These are phyloP conservation scores for Friedmanniomyces simplex DNA, from an alignment of 495 filamentous ascomycete genomes.

Conservation along the genomic window DNA sequence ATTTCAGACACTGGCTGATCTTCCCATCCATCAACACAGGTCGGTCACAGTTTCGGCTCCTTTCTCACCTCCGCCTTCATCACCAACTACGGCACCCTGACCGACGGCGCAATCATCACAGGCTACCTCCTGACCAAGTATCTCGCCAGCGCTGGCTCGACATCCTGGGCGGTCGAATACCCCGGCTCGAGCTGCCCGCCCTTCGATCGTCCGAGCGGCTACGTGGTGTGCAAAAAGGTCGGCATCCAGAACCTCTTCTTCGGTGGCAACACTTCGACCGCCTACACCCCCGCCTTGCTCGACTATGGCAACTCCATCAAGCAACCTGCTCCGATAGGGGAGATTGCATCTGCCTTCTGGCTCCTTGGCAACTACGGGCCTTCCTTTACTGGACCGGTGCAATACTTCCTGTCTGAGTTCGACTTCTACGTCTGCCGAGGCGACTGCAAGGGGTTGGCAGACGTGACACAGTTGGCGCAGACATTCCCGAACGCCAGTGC, in stretches of 20 bases:
- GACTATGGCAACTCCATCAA: constrained; percentile 4
- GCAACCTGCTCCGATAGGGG: constrained; percentile 5
- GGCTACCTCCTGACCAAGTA: constrained; percentile 3
- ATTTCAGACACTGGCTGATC: too few relatives aligned
- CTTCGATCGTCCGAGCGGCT: constrained; percentile 7
- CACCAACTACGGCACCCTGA: constrained; percentile 18
- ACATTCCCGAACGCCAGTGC: constrained; percentile 7
- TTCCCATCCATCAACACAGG: too few relatives aligned
- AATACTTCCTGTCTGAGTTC: constrained; percentile 7
- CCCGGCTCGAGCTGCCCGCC: not conserved
- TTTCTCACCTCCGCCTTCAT: constrained; percentile 23
- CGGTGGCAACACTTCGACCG: not conserved
- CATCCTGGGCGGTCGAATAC: constrained; percentile 1
- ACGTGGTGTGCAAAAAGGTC: constrained; percentile 5
- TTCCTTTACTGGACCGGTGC: constrained; percentile 1
- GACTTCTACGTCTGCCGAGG: constrained; percentile 14
- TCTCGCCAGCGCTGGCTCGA: not conserved
- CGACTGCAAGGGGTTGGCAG: constrained; percentile 9
- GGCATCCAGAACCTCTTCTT: constrained; percentile 18
- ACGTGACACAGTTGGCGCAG: not conserved
- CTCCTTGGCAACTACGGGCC: not conserved
- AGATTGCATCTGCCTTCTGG: not conserved
- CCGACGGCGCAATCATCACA: constrained; percentile 15
- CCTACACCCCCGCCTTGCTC: constrained; percentile 9
- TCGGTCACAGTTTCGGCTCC: constrained; percentile 16